phyloP scores from a whole-genome alignment of 345 rosid species.

The Cardamine occulta region DNA sequence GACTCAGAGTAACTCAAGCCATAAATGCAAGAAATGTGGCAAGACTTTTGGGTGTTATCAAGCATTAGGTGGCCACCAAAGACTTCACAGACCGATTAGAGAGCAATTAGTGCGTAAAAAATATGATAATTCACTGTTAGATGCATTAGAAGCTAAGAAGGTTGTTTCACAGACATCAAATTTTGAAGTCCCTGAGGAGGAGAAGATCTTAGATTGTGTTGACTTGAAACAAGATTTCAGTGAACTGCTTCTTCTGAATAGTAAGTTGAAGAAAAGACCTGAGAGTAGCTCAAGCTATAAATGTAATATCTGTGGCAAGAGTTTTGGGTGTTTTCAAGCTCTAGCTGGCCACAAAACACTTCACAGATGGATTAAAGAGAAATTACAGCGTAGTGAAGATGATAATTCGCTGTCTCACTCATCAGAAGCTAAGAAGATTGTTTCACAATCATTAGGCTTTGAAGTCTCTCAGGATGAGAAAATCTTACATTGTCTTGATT shows the following conservation, averaged over 20 bases:
- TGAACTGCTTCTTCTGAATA: not conserved
- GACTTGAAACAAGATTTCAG: not conserved
- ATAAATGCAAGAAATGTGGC: not conserved
- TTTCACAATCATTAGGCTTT: not conserved
- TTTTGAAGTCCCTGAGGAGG: conserved; percentile 3
- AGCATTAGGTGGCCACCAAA: not conserved
- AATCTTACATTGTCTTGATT: not conserved
- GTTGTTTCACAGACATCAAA: conserved; percentile 3
- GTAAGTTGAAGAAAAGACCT: not conserved
- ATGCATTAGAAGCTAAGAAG: not conserved
- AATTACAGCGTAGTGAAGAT: conserved; percentile 11
- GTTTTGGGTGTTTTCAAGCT: not conserved
- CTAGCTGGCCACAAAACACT: not conserved
- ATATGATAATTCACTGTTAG: not conserved
- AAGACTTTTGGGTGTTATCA: not conserved
- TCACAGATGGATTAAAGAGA: not conserved
- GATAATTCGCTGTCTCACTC: not conserved
- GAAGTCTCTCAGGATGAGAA: conserved; percentile 11
- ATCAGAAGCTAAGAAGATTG: not conserved
- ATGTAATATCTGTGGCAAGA: not conserved
- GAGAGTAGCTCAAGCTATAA: not conserved
- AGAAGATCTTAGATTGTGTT: not conserved
- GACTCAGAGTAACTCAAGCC: not conserved
- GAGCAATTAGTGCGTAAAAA: not conserved
- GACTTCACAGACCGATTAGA: not conserved